Conservation (phyloP, 768 basidiomycete genomes). For the Cyclocybe cylindracea region DNA sequence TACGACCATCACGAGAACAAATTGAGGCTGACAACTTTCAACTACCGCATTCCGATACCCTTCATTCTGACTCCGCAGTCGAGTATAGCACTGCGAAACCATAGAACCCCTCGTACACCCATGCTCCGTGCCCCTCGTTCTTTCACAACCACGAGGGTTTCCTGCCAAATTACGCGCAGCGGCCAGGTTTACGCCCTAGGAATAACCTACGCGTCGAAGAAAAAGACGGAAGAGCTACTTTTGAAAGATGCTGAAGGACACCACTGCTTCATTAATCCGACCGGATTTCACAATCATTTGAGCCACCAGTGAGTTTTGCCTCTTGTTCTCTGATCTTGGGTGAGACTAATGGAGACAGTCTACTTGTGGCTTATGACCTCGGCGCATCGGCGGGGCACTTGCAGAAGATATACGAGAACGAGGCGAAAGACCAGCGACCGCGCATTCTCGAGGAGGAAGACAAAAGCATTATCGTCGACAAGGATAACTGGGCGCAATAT, state of each 20-base stretch:
- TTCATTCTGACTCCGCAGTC: too few relatives aligned
- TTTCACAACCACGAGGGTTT: slow-evolving; percentile 13
- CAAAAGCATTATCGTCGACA: slow-evolving; percentile 34
- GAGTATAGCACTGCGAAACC: not conserved
- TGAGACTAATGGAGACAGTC: slow-evolving; percentile 27
- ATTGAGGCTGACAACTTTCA: too few relatives aligned
- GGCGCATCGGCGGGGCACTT: slow-evolving; percentile 48
- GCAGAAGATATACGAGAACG: slow-evolving; percentile 46
- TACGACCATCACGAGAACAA: too few relatives aligned
- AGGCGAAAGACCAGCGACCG: slow-evolving; percentile 34
- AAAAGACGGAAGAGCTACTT: slow-evolving; percentile 42
- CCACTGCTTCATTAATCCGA: slow-evolving; percentile 48
- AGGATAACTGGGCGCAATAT: slow-evolving; percentile 50
- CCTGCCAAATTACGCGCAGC: slow-evolving; percentile 22
- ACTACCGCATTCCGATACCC: too few relatives aligned
- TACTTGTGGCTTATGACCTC: slow-evolving; percentile 58
- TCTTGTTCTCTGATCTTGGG: not conserved
- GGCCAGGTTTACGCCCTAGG: slow-evolving; percentile 52
- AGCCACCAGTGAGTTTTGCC: slow-evolving; percentile 55
- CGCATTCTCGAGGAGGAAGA: slow-evolving; percentile 37
- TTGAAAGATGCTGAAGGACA: slow-evolving; percentile 47
- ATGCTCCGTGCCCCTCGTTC: slow-evolving; percentile 6
- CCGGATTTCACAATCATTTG: slow-evolving; percentile 55
- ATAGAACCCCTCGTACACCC: not conserved
- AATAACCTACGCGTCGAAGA: slow-evolving; percentile 42